Base-by-base conservation (phyloP, 2,329 filamentous ascomycete species). In the Plenodomus biglobosus region DNA sequence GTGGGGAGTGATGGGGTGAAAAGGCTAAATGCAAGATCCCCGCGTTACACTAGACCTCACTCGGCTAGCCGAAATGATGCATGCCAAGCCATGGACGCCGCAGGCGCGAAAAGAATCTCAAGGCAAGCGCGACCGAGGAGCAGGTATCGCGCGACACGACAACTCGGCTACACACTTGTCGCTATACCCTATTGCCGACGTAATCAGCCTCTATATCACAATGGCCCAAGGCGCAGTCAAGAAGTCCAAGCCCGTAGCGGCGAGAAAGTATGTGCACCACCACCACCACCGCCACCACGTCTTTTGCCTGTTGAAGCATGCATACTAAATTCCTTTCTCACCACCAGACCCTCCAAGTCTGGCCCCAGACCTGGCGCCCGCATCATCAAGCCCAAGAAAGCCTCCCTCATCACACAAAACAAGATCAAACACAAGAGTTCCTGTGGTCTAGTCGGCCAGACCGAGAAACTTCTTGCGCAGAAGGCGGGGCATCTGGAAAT, bases 401-500 rank as follows among this genome's bases (percentile, higher is more conserved):
- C 78, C 6, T 74, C 74, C 2, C 72, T 88, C 43, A 77, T 85
- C 34, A 78, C 79, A 65, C 79, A 84, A 64, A 75, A 82, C 55
- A 83, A 84, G 62, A 76, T 87, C 66, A 83, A 80, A 43, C 87
- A 80, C 80, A 86, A 87, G 78, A 76, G 83, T 53, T 79, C 83
- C 1, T 75, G 81, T 0, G 85, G 85, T 0, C 71, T 89, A 35
- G 80, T 80, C 3, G 80, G 79, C 0, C 77, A 83, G 73, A 89
- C 86, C n/a, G 86, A 90, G 65, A 80, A 80, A 52, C 80, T 78
- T 53, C 76, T 89, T 8, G 86, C 85, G 11, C 76, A 83, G 52
- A 82, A 82, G 62, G 86, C 85, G 4, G 86, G 86, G 13, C 86
- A 90, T 77, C 63, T 89, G 63, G 86, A 90, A 69, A 65, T 89